Percentiles rank a stretch among this genome's conserved stretches.
Evolutionary conservation across 2,329 filamentous ascomycete genomes (phyloP).

Genomic region (Gaeumannomyces sp.): DNA sequence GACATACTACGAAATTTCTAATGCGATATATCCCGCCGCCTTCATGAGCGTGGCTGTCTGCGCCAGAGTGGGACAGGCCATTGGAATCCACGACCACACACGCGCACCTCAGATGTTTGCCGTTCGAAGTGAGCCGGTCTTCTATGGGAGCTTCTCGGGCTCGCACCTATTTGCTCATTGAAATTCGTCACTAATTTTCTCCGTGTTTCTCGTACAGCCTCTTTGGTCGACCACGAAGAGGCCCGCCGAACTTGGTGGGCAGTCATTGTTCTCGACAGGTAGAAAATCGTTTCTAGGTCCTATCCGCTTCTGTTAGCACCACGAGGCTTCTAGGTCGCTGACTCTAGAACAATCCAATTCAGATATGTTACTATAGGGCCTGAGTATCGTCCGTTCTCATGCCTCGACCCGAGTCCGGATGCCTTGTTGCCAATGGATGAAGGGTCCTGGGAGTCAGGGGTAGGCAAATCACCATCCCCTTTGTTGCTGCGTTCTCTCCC

Average conservation of each 20-base stretch:
- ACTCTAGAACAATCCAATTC: neutral
- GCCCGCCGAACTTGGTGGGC: constrained; percentile 14
- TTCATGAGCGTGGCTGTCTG: constrained; percentile 14
- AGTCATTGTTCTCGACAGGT: constrained; percentile 14
- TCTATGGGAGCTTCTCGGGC: neutral
- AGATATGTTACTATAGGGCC: constrained; percentile 14
- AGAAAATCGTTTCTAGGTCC: neutral
- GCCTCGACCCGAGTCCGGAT: constrained; percentile 11
- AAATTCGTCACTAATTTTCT: neutral
- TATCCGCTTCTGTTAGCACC: neutral
- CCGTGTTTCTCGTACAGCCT: constrained; percentile 6
- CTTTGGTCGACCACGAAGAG: constrained; percentile 13
- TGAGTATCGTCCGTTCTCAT: constrained; percentile 12
- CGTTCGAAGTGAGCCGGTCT: neutral
- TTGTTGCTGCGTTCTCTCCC: too few relatives aligned
- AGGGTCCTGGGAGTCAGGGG: constrained; percentile 12
- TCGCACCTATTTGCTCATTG: too few relatives aligned
- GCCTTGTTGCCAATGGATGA: constrained; percentile 15
- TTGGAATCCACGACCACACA: constrained; percentile 12
- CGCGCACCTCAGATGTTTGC: constrained; percentile 4
- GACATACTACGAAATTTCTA: constrained; percentile 12
- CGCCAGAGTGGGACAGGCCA: constrained; percentile 12
- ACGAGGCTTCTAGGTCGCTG: neutral
- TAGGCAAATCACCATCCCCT: neutral
- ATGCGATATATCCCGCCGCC: constrained; percentile 13